Evolutionary conservation across 768 basidiomycete genomes (phyloP).

Genomic region (Pleurotus eryngii): DNA sequence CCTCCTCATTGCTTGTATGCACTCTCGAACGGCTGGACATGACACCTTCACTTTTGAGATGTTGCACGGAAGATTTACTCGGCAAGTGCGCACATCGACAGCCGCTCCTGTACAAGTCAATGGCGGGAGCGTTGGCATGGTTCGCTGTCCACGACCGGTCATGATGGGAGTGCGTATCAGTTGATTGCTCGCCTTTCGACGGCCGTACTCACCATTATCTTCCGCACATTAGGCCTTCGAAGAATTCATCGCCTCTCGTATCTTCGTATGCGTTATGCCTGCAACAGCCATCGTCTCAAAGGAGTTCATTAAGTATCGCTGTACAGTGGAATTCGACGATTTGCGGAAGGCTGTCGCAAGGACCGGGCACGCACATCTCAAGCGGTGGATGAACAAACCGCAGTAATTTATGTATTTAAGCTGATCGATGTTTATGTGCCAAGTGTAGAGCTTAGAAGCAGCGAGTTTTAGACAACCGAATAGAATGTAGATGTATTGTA

Average conservation of each 20-base stretch:
- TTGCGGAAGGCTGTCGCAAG: conserved; percentile 66
- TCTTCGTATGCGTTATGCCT: conserved; percentile 54
- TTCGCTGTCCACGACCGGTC: conserved; percentile 59
- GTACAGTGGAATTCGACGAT: conserved; percentile 56
- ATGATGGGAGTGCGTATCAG: conserved; percentile 56
- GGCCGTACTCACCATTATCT: neutral
- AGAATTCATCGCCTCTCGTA: conserved; percentile 47
- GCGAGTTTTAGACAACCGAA: too few relatives aligned
- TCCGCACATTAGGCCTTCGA: conserved; percentile 66
- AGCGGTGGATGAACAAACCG: conserved; percentile 73
- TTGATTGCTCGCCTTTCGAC: neutral
- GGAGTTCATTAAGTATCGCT: conserved; percentile 77
- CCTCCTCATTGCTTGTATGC: conserved; percentile 81
- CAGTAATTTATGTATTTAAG: conserved; percentile 22
- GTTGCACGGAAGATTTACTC: conserved; percentile 75
- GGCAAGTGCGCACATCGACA: conserved; percentile 67
- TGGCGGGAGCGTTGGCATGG: conserved; percentile 75
- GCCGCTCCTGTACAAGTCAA: conserved; percentile 74
- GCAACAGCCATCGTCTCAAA: conserved; percentile 49
- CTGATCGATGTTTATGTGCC: too few relatives aligned
- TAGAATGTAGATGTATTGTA: too few relatives aligned
- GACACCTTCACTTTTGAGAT: conserved; percentile 87
- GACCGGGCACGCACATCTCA: conserved; percentile 65
- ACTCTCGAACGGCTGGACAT: conserved; percentile 73
- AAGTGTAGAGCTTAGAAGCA: too few relatives aligned